A percentile compares a stretch with the other conserved stretches of the same genome.
These are phyloP conservation scores for Colletotrichum sp. DNA, from an alignment of 2,329 filamentous ascomycete genomes.

Conservation along the genomic window DNA sequence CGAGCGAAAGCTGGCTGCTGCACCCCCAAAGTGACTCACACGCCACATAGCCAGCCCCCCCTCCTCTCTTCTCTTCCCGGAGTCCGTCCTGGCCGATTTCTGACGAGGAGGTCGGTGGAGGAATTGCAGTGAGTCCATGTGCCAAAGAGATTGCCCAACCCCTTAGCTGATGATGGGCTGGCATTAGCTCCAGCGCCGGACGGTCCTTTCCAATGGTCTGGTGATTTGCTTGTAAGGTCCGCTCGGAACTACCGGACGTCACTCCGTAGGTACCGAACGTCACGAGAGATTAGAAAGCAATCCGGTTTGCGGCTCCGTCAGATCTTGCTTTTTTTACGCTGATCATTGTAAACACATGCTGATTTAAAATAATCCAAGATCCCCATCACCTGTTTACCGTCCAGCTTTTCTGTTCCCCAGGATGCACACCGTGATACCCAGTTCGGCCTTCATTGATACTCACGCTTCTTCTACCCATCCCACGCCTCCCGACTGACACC, in stretches of 20 bases:
- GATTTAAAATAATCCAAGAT: not conserved
- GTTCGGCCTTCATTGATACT: not conserved
- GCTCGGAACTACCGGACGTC: not conserved
- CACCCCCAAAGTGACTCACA: not conserved
- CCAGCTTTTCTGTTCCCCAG: not conserved
- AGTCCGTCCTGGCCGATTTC: not conserved
- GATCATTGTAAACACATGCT: not conserved
- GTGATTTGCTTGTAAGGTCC: not conserved
- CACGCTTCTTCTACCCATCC: not conserved
- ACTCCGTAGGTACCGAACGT: not conserved
- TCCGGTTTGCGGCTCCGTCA: constrained; percentile 13
- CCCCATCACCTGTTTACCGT: not conserved
- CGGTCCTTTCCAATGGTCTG: not conserved
- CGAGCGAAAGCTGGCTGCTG: not conserved
- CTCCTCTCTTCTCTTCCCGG: not conserved
- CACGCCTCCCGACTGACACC: not conserved
- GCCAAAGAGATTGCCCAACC: not conserved
- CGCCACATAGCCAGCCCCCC: not conserved
- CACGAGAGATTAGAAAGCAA: constrained; percentile 10
- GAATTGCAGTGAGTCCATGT: not conserved
- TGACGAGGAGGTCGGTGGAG: not conserved
- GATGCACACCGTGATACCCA: constrained; percentile 1
- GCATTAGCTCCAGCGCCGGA: not conserved
- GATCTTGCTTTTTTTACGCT: not conserved
- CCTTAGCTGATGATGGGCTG: constrained; percentile 7